Base-by-base conservation (phyloP, 345 rosid species). In the Hibiscus tridactylites region DNA sequence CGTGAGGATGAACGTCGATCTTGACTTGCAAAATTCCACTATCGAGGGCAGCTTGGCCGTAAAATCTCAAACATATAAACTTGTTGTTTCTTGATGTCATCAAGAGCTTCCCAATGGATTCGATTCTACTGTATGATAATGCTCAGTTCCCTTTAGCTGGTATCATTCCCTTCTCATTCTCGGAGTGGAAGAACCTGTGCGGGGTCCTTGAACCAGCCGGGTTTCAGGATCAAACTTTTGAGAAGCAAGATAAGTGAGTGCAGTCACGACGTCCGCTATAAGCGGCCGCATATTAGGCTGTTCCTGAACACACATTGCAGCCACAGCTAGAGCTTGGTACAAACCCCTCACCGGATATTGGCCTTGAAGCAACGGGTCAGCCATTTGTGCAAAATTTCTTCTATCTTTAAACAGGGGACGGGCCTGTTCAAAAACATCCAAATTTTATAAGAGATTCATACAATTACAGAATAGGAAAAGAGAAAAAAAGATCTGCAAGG, bases 231-330 rank as follows among this genome's bases (percentile, higher is more conserved):
- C 85, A 61, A 75, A 84, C 56, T 71, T 81, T 61, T 84, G 88
- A 52, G 76, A 76, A 42, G 93, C 93, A 50, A 89, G 93, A 75
- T 87, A 84, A 7, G 77, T 68, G 49, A 89, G 88, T 64, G 93
- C 90, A 9, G 89, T 85, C 60, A 87, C 93, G 26, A 89, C 93
- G 57, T 89, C 93, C 0, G 90, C 86, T 60, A 89, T 84, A n/a
- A 87, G 79, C 4, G 90, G 93, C 58, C 93, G 81, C 91, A 80
- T 89, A 42, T 81, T 82, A 21, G 93, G 93, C 79, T 87, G 88
- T 76, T 87, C 91, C 74, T 87, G 91, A 53, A 87, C 89, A 57
- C 93, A 89, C 91, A 89, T 89, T 29, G 89, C 93, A 5, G 93
- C 93, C 46, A 89, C 86, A 3, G 93, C 87, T 61, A 89, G 87